Base-by-base conservation (phyloP, 164 flowering plant species). In the Chimonanthus salicifolius region DNA sequence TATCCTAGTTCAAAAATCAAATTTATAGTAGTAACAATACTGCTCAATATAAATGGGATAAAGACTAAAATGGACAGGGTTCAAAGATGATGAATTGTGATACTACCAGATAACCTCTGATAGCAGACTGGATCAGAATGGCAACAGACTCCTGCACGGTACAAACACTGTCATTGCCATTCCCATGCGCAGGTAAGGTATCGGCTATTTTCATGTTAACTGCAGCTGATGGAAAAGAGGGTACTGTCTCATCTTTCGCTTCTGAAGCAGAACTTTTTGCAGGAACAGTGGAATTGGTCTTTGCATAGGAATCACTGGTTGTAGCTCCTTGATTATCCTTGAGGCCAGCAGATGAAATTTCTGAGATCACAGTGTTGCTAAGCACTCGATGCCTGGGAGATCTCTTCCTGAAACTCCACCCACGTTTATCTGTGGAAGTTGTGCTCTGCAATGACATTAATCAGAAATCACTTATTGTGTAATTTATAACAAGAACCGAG, bases 381-480 rank as follows among this genome's bases (percentile, higher is more conserved):
- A 93, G 85, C 70, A 89, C 94, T 64, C 94, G 88, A 76, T 95
- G 97, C 74, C 88, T 82, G 6, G 93, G 81, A 74, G 97, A 89
- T 84, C 84, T 90, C 83, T 92, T 92, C 50, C 97, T 83, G 78
- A 95, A 93, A 83, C 99, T 95, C 99, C 99, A 95, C 49, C 96
- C 82, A 64, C 90, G 84, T 70, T 85, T 92, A 71, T 87, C 97
- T 80, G 81, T 79, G 15, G 92, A 83, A 45, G 79, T 78, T 82
- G 88, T 90, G 70, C 72, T 78, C 98, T 93, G 83, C 6, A 78
- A 74, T 50, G 45, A 11, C 16, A 54, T 54, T 13, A 54, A 54
- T 9, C 60, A 54, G 60, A 54, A 13, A 10, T 2, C 76, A 68
- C n/a, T 16, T n/a, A 6, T 2, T n/a, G 1, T 47, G 54, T 8